Evolutionary conservation across 495 filamentous ascomycete genomes (phyloP).

Genomic region (Trichocladium uniseriatum): DNA sequence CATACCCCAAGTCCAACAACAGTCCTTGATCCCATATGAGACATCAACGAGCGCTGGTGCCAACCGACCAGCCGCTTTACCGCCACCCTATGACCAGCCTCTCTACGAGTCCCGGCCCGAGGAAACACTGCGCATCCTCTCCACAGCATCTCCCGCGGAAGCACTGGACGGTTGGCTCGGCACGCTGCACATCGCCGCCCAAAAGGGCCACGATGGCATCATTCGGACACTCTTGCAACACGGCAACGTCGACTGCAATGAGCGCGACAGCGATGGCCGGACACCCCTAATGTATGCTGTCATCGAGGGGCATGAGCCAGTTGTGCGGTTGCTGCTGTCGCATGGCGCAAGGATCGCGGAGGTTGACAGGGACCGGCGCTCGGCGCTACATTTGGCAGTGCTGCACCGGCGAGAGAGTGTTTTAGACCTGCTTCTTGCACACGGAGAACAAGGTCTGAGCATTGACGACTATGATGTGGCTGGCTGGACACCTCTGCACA

Average conservation of each 20-base stretch:
- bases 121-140: neutral
- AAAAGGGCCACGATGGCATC: conserved; percentile 17
- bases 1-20: too few relatives aligned
- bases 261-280: conserved; percentile 19
- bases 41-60: too few relatives aligned
- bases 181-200: conserved; percentile 22
- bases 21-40: too few relatives aligned
- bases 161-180: conserved; percentile 10
- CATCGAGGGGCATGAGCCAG: conserved; percentile 8
- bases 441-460: neutral
- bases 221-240: conserved; percentile 15
- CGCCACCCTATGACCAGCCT: neutral
- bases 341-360: conserved; percentile 11
- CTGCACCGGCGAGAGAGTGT: conserved; percentile 13
- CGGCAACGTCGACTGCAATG: conserved; percentile 15
- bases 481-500: conserved; percentile 21
- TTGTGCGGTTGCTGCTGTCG: conserved; percentile 9
- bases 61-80: neutral
- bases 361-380: conserved; percentile 10
- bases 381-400: conserved; percentile 22
- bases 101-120: neutral
- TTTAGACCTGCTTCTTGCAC: conserved; percentile 14
- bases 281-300: conserved; percentile 20
- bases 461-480: conserved; percentile 17
- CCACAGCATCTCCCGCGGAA: neutral